These are phyloP conservation scores for Coemansia erecta DNA, from an alignment of 192 early-diverging fungal genomes.

Conservation along the genomic window DNA sequence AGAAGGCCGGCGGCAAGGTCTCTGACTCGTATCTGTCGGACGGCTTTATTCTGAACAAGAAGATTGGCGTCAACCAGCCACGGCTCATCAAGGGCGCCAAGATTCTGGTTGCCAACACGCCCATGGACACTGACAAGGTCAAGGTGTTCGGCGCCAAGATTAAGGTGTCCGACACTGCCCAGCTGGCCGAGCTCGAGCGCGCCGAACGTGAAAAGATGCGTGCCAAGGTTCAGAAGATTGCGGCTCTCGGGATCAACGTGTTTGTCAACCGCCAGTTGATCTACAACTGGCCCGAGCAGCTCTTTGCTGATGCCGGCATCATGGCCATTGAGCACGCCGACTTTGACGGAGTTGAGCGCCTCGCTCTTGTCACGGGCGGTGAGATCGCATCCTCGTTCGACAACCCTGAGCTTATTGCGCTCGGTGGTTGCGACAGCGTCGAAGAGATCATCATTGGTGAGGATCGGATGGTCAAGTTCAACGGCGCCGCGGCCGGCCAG, in stretches of 20 bases:
- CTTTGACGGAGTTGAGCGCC: conserved; percentile 96
- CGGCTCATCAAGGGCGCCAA: conserved; percentile 93
- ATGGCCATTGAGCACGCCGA: conserved; percentile 98
- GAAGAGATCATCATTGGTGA: conserved; percentile 99
- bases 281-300: conserved; percentile 99
- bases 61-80: conserved; percentile 98
- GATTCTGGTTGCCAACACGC: conserved; percentile 97
- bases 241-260: conserved; percentile 95
- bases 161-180: conserved; percentile 92
- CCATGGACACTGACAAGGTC: conserved; percentile 99
- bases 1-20: conserved; percentile 94
- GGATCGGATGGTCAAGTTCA: conserved; percentile 96
- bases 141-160: conserved; percentile 99
- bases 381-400: conserved; percentile 99
- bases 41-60: conserved; percentile 97
- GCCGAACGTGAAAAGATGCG: conserved; percentile 99
- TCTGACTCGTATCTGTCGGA: conserved; percentile 95
- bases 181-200: conserved; percentile 97
- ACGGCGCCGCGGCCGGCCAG: conserved; percentile 90
- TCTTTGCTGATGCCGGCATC: conserved; percentile 96
- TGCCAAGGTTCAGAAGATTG: conserved; percentile 98
- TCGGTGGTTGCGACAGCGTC: conserved; percentile 94
- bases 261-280: conserved; percentile 99
- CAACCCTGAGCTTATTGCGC: conserved; percentile 91
- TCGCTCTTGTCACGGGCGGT: conserved; percentile 96